Evolutionary conservation across 441 rosid genomes (phyloP).

Genomic region (Eruca vesicaria): DNA sequence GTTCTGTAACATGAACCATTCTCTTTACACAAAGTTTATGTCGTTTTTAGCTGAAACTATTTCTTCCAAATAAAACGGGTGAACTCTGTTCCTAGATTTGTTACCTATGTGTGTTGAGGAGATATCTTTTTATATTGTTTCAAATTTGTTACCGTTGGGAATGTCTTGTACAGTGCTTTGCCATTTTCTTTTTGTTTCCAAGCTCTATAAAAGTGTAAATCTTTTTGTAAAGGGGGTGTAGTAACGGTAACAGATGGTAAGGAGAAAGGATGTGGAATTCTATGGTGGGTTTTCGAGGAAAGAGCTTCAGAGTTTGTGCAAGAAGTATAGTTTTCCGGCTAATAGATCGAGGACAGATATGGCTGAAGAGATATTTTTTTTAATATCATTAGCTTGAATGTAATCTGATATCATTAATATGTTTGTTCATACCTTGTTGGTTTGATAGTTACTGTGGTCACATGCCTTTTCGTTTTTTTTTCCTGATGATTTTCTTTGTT

Average conservation of each 20-base stretch:
- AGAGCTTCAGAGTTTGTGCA: slow-evolving; percentile 76
- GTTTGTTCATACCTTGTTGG: background rate
- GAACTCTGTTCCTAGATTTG: background rate
- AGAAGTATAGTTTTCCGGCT: slow-evolving; percentile 66
- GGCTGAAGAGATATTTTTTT: too few species aligned
- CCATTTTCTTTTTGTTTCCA: background rate
- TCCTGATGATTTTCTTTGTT: background rate
- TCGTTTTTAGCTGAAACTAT: background rate
- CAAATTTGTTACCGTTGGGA: slow-evolving; percentile 19
- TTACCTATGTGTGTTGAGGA: background rate
- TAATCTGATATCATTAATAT: slow-evolving; percentile 6
- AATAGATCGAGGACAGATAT: slow-evolving; percentile 62
- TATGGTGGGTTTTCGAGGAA: slow-evolving; percentile 54
- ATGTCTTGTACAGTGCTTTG: slow-evolving; percentile 3
- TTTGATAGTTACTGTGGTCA: background rate
- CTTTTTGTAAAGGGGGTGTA: background rate
- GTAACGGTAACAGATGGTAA: slow-evolving; percentile 47
- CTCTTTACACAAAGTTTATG: background rate
- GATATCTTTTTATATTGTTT: background rate
- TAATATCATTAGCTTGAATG: slow-evolving; percentile 45
- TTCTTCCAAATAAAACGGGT: background rate
- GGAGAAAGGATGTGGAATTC: slow-evolving; percentile 43
- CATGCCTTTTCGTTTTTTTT: slow-evolving; percentile 35
- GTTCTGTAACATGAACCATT: slow-evolving; percentile 17
- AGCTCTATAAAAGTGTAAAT: too few species aligned